Evolutionary conservation across 805 yeast species (phyloP).

Genomic region (Cyberlindnera meyerae): DNA sequence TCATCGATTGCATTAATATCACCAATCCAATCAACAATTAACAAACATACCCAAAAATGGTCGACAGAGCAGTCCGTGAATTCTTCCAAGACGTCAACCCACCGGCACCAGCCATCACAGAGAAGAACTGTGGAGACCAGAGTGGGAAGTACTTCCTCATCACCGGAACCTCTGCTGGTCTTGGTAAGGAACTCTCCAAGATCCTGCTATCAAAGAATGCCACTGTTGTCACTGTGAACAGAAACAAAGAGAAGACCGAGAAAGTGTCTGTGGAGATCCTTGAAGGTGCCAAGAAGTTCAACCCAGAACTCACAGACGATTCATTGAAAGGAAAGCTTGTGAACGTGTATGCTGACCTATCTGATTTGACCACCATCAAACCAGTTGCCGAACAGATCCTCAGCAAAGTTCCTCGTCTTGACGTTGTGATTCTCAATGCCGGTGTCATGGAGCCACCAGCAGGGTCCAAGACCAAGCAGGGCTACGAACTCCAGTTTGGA

Average conservation of each 20-base stretch:
- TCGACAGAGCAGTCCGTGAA: no score
- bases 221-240: conserved; percentile 33
- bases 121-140: conserved; percentile 28
- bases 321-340: conserved; percentile 18
- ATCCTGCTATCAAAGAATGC: conserved; percentile 30
- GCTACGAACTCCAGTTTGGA: conserved; percentile 42
- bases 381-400: conserved; percentile 32
- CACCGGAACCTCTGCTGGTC: conserved; percentile 33
- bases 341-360: conserved; percentile 29
- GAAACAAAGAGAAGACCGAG: conserved; percentile 31
- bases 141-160: conserved; percentile 18
- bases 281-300: conserved; percentile 16
- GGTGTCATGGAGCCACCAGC: conserved; percentile 39
- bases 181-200: conserved; percentile 31
- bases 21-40: no score
- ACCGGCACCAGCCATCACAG: conserved; percentile 22
- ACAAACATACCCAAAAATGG: no score
- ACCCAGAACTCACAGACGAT: conserved; percentile 1
- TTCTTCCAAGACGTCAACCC: conserved; percentile 7
- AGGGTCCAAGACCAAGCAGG: conserved; percentile 37
- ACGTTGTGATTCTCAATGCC: conserved; percentile 40
- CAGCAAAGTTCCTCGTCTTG: conserved; percentile 22
- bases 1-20: no score
- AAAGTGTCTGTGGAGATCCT: conserved; percentile 27
- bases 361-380: conserved; percentile 38